Evolutionary conservation across 441 rosid genomes (phyloP), one percentile per base, ranked within the genome.

Genomic region (Jatropha podagrica): DNA sequence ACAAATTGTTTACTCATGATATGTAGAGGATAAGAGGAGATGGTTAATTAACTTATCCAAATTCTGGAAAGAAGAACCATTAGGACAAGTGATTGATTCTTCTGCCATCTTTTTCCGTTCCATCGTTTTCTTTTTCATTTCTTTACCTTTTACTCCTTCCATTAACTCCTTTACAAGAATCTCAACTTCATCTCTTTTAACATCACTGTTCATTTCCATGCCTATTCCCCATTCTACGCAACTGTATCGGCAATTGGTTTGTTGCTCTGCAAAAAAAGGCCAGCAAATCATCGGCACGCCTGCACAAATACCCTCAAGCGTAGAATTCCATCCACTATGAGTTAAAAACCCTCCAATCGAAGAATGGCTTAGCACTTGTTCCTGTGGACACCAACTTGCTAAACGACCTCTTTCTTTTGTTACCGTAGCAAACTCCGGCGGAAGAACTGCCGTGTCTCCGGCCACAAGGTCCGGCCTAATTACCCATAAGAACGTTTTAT

Each of bases 181-280:
- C 74, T 84, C 87, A 11, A 92, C 87, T 44, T 78, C 84, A 5
- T 84, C 85, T 68, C 91, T 87, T 68, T 80, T 86, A 0, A 88
- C 90, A 15, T 86, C 60, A 14, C 52, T 84, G 46, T 86, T 80
- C 1, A 90, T 85, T 78, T 87, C 91, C 81, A 88, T 78, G 20
- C 96, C 91, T 3, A 85, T 49, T 1, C 87, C 88, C 96, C 92
- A 92, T 27, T 87, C 81, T 0, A 5, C 76, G 73, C 93, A 90
- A 48, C 71, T 48, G 17, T 55, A 90, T 65, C 87, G 38, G 32
- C 93, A 85, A 75, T 89, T 90, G 5, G 92, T 90, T 17, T 74
- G 79, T 61, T 92, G 92, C 73, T 90, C 93, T 0, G 90, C 95
- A 37, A 86, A 88, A 41, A 89, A 88, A 4, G 95, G 88, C 91